Base-by-base conservation (phyloP, 208 protist species). In the Leishmania turanica region DNA sequence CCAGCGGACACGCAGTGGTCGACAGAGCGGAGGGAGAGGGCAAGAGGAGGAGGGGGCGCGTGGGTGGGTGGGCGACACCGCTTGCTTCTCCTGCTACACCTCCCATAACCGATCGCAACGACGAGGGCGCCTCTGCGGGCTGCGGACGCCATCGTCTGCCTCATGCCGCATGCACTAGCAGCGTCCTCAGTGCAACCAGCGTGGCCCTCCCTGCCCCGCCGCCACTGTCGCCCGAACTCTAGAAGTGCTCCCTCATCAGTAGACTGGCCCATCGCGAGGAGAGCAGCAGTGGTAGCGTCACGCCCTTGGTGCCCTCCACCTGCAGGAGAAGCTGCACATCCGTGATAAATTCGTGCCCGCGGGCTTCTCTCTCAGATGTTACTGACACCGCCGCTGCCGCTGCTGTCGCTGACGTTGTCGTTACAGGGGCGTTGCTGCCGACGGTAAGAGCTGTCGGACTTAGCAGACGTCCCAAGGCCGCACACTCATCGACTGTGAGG, bases 231-330 rank as follows among this genome's bases (percentile, higher is more conserved):
- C 31, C 47, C 0, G 24, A 47, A 11, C 60, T 72, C 56, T 45
- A 88, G 68, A 89, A 87, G 71, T 92, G 85, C 13, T 81, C 81
- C 17, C 58, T 77, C 27, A 92, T 73, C 60, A 97, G 60, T 0
- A 84, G 65, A 8, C 70, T 79, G 2, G 91, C 92, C 93, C 93
- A 97, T 68, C 94, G 92, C 34, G 93, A 95, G 74, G 93, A 84
- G 27, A 94, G 79, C 9, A 97, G 82, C 0, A 93, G 70, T 21
- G 92, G 83, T 60, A 97, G 84, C 37, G 89, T 93, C 31, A 97
- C 78, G n/a, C 72, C 78, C 21, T 77, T n/a, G 3, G 53, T 73
- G 3, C 77, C 76, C 70, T 95, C 93, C 40, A 89, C 71, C 77
- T 91, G 88, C 77, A 91, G 73, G 34, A 97, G 85, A 78, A 97